Percentiles rank a stretch among this genome's conserved stretches.
Conservation (phyloP, 2,329 filamentous ascomycete genomes). For the Decorospora gaudefroyi region DNA sequence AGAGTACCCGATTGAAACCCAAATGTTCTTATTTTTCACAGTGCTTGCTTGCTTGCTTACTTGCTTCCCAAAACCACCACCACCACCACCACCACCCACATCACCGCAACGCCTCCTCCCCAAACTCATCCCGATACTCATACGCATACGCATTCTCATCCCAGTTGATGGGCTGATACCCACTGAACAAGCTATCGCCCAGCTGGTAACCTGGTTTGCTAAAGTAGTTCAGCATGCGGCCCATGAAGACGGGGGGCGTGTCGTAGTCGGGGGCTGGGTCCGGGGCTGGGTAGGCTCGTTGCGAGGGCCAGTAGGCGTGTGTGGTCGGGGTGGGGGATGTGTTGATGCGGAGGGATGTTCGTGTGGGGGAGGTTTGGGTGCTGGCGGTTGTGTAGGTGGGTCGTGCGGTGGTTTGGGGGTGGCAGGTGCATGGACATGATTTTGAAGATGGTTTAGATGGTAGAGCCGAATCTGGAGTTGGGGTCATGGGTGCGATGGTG, state of each 20-base stretch:
- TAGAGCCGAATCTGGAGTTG: no score
- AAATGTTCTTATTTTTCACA: no score
- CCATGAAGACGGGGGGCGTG: constrained; percentile 37
- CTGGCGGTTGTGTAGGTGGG: constrained; percentile 28
- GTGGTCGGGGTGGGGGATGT: constrained; percentile 10
- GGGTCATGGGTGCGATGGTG: constrained; percentile 19
- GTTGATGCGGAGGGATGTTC: constrained; percentile 21
- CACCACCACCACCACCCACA: no score
- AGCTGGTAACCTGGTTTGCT: constrained; percentile 41
- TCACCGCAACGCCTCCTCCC: no score
- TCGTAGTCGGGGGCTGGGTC: constrained; percentile 9
- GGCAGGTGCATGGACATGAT: constrained; percentile 24
- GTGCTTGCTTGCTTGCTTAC: no score
- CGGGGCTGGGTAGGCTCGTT: constrained; percentile 8
- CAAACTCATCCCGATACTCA: not conserved
- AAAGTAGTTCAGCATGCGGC: constrained; percentile 42
- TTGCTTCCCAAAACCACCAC: no score
- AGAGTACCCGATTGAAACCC: no score
- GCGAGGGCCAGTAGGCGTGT: constrained; percentile 5
- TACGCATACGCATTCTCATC: no score
- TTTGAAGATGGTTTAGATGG: no score
- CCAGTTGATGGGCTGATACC: constrained; percentile 24
- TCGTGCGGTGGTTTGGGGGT: constrained; percentile 1
- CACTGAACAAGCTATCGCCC: constrained; percentile 36
- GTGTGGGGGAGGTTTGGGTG: constrained; percentile 31